A percentile compares a stretch with the other conserved stretches of the same genome.
phyloP scores from a whole-genome alignment of 2,329 filamentous ascomycete genomes.

The Coniochaeta ligniaria region DNA sequence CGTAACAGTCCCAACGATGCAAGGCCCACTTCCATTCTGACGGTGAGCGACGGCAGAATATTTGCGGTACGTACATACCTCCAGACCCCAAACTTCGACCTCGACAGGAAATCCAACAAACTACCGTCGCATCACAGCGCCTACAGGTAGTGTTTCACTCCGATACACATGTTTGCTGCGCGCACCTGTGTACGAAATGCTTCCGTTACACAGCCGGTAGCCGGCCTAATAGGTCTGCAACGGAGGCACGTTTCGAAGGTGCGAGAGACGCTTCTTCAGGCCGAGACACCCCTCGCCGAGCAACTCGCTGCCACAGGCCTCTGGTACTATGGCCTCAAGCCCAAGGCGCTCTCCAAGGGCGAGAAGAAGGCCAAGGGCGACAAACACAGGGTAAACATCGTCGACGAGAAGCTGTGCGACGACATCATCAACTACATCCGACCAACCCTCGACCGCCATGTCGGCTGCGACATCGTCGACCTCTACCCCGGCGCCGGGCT shows the following conservation, averaged over 20 bases:
- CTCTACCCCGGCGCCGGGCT: constrained; percentile 74
- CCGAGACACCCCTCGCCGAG: constrained; percentile 10
- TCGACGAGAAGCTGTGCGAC: constrained; percentile 49
- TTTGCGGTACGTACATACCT: background rate
- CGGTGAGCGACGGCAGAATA: background rate
- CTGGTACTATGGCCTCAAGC: constrained; percentile 11
- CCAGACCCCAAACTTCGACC: background rate
- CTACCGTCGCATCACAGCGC: background rate
- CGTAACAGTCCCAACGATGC: no score
- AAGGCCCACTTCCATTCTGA: background rate
- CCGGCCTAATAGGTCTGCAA: background rate
- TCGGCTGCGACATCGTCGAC: constrained; percentile 80
- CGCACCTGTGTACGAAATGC: background rate
- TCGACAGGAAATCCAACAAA: background rate
- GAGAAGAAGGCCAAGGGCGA: constrained; percentile 18
- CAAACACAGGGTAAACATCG: constrained; percentile 42
- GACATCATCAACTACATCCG: constrained; percentile 65
- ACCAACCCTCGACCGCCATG: constrained; percentile 59
- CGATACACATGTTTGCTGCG: background rate
- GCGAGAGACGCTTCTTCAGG: background rate
- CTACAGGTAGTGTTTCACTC: background rate
- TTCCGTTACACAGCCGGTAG: background rate
- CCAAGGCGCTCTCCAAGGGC: constrained; percentile 1
- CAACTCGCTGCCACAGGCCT: constrained; percentile 10
- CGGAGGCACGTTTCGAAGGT: background rate